phyloP scores from a whole-genome alignment of 192 early-diverging fungal species.

The Coemansia erecta region DNA sequence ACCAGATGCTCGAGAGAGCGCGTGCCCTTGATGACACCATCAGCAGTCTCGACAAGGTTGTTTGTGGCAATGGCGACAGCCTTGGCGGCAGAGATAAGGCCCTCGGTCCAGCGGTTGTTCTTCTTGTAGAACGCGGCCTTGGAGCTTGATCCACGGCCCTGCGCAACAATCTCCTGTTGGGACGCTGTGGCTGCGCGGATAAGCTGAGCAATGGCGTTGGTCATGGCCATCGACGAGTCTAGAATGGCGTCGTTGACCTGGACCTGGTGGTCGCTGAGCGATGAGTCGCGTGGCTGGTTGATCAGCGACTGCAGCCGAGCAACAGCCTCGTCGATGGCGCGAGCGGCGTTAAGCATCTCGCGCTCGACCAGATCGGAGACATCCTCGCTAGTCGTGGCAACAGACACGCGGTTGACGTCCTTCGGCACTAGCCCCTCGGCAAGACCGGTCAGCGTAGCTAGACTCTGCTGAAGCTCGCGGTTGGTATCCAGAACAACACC shows the following conservation, averaged over 20 bases:
- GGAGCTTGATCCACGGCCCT: constrained; percentile 78
- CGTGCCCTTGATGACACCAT: constrained; percentile 90
- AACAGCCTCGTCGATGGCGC: constrained; percentile 89
- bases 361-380: constrained; percentile 88
- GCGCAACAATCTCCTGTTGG: constrained; percentile 96
- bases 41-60: constrained; percentile 89
- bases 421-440: constrained; percentile 74
- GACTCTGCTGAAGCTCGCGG: constrained; percentile 69
- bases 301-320: constrained; percentile 77
- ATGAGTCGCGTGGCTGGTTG: constrained; percentile 69
- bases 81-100: constrained; percentile 94
- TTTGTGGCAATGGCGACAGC: constrained; percentile 92
- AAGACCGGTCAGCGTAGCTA: constrained; percentile 69
- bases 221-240: constrained; percentile 88
- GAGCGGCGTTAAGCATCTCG: constrained; percentile 89
- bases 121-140: constrained; percentile 97
- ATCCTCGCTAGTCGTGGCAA: constrained; percentile 61
- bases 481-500: constrained; percentile 74
- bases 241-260: constrained; percentile 91
- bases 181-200: constrained; percentile 92
- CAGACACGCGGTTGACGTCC: constrained; percentile 49
- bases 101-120: constrained; percentile 99
- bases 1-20: constrained; percentile 92
- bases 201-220: constrained; percentile 89
- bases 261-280: constrained; percentile 68